Evolutionary conservation across 371 early-diverging fungal genomes (phyloP), one percentile per base, ranked within the genome.

Genomic region (Mortierella sp.): DNA sequence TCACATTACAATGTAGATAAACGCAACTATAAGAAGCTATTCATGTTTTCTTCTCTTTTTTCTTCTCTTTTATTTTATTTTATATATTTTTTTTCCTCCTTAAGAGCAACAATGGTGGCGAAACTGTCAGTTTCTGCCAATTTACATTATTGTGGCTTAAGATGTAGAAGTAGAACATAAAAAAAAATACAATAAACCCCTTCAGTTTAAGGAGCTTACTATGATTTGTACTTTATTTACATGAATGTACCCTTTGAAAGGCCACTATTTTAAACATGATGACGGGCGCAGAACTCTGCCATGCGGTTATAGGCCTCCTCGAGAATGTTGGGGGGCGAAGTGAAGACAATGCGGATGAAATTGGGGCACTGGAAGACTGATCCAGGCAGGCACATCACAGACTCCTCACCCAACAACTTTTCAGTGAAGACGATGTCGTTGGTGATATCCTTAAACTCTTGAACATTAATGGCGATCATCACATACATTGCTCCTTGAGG

Each of bases 401-500:
- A 90, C 76, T 97, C 95, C 77, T 97, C 97, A 62, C 89, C 89
- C 60, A 93, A 87, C 63, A 97, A 88, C 83, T 92, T 92, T 73
- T 93, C 92, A 57, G 92, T 92, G 72, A 96, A 96, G 48, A 94
- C 92, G 32, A 94, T 88, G 72, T 96, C 97, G 58, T 92, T 88
- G 2, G 75, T 66, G 61, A 97, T 92, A 58, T 89, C 93, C 69
- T 88, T 88, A 83, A 97, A 96, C 67, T 91, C 80, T n/a, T 83
- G 83, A 21, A 91, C 58, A 63, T 95, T 84, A 64, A 96, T 89
- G 36, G 92, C 91, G 32, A 95, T 92, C 97, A 97, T 97, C 86
- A 96, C 88, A 82, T 96, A 97, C 97, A 97, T 96, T 61, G 97
- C 96, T 58, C 97, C 97, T 85, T 96, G 95, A 24, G 97, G 96